These are phyloP conservation scores for Pythium sukuiense DNA, from an alignment of 352 stramenopile genomes.

Conservation along the genomic window DNA sequence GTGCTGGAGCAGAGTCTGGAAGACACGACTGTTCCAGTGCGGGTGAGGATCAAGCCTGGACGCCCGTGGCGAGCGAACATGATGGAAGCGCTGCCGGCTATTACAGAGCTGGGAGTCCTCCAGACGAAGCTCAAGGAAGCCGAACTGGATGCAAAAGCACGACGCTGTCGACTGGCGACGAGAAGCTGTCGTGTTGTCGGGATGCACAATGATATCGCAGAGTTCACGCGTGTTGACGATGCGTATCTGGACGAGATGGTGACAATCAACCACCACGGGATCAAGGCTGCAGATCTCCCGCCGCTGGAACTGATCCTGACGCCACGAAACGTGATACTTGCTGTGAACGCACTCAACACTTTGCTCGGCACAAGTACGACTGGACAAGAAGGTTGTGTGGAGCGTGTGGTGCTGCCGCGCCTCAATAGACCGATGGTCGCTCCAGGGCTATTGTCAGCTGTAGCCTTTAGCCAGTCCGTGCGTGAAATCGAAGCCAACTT, in stretches of 20 bases:
- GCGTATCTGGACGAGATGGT: not conserved
- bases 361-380: not conserved
- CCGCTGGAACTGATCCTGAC: not conserved
- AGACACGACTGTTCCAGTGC: not conserved
- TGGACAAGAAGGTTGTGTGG: not conserved
- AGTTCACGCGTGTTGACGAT: not conserved
- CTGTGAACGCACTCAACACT: not conserved
- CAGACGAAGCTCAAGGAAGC: not conserved
- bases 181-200: not conserved
- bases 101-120: not conserved
- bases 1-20: not conserved
- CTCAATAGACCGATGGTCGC: not conserved
- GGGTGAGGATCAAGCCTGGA: not conserved
- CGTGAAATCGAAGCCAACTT: slow-evolving; percentile 2
- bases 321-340: not conserved
- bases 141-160: not conserved
- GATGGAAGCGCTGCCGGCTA: not conserved
- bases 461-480: not conserved
- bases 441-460: not conserved
- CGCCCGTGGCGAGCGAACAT: not conserved
- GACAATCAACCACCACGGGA: not conserved
- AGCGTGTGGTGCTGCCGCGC: not conserved
- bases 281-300: not conserved
- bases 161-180: not conserved
- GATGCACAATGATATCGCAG: not conserved